Conservation (phyloP, 192 early-diverging fungal genomes). For the Coemansia sp. region DNA sequence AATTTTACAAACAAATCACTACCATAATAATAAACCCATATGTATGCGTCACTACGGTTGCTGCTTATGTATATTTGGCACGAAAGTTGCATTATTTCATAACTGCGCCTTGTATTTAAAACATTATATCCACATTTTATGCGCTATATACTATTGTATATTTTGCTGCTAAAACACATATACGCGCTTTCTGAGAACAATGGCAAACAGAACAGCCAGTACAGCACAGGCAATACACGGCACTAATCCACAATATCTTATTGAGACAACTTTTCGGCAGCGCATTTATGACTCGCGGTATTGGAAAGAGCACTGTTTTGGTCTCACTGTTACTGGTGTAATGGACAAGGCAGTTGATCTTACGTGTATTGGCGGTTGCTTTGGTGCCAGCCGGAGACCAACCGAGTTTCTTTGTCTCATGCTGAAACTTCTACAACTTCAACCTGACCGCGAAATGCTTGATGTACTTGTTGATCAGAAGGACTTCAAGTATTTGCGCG, state of each 20-base stretch:
- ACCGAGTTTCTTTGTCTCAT: conserved; percentile 88
- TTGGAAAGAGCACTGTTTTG: conserved; percentile 98
- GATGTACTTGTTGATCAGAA: conserved; percentile 77
- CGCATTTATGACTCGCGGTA: conserved; percentile 90
- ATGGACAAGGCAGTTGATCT: conserved; percentile 85
- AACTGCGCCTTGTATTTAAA: no score
- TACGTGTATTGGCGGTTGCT: conserved; percentile 75
- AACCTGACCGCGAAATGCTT: conserved; percentile 86
- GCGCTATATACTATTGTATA: no score
- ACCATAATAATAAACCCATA: no score
- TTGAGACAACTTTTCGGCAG: conserved; percentile 90
- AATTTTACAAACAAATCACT: no score
- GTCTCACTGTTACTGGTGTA: conserved; percentile 83
- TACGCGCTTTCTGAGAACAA: conserved; percentile 5
- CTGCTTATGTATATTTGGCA: no score
- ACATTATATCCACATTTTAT: no score
- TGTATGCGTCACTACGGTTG: no score
- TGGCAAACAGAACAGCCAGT: conserved; percentile 69
- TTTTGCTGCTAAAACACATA: no score
- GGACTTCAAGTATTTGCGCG: conserved; percentile 88
- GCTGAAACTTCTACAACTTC: conserved; percentile 89
- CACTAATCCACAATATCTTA: conserved; percentile 87
- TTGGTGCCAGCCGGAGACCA: conserved; percentile 75
- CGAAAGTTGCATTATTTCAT: no score
- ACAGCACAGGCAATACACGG: conserved; percentile 79